Conservation (phyloP, 1,139 yeast species). For the Magnusiomyces suaveolens region DNA sequence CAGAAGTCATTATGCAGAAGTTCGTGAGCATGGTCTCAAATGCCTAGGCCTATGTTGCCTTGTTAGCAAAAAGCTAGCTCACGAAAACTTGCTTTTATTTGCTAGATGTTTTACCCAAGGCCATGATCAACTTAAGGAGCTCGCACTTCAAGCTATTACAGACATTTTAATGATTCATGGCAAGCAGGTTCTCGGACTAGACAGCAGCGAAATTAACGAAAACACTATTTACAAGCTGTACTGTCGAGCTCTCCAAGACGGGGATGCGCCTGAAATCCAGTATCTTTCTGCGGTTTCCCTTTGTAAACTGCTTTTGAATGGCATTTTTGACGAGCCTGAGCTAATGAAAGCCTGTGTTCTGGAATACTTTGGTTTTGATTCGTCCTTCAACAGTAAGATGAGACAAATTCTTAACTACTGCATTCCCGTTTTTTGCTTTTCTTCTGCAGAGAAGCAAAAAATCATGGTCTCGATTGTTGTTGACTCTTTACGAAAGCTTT, state of each 20-base stretch:
- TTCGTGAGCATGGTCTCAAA: conserved; percentile 59
- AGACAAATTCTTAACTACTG: conserved; percentile 81
- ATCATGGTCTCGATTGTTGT: conserved; percentile 55
- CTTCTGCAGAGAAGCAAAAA: conserved; percentile 65
- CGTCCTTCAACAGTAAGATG: conserved; percentile 53
- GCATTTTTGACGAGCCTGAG: conserved; percentile 59
- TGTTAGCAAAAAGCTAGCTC: conserved; percentile 54
- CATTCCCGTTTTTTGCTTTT: conserved; percentile 80
- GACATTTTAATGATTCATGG: conserved; percentile 79
- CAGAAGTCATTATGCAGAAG: conserved; percentile 46
- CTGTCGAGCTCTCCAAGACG: conserved; percentile 48
- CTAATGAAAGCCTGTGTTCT: conserved; percentile 62
- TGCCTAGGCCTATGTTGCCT: conserved; percentile 77
- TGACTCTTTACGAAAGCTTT: conserved; percentile 55
- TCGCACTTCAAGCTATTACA: conserved; percentile 60
- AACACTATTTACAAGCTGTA: conserved; percentile 56
- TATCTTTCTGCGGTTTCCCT: conserved; percentile 80
- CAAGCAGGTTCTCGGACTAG: conserved; percentile 49
- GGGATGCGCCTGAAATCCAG: conserved; percentile 52
- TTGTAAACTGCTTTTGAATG: conserved; percentile 73
- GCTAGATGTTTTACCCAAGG: conserved; percentile 57
- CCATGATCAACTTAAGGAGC: conserved; percentile 49
- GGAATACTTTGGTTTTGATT: conserved; percentile 64
- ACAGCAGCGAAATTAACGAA: conserved; percentile 33
- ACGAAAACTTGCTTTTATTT: conserved; percentile 43